A percentile compares a stretch with the other conserved stretches of the same genome.
phyloP scores from a whole-genome alignment of 2,329 filamentous ascomycete species.

The Helotiales sp. region DNA sequence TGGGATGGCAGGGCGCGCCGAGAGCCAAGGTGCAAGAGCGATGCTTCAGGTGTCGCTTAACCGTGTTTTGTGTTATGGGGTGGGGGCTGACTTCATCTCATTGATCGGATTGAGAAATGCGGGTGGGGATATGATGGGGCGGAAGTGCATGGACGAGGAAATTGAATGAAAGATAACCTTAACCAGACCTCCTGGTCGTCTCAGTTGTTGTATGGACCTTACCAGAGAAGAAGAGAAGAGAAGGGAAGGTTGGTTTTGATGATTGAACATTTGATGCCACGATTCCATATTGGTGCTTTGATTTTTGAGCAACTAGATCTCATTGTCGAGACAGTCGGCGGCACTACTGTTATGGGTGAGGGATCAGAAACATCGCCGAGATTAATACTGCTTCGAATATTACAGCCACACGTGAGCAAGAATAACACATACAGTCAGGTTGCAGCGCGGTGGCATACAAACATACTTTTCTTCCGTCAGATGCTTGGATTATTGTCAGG shows the following conservation, averaged over 20 bases:
- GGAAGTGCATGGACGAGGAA: not conserved
- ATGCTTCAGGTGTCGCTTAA: conserved; percentile 22
- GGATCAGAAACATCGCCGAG: too few species aligned
- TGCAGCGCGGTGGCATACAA: too few species aligned
- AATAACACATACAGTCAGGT: too few species aligned
- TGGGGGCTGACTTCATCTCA: conserved; percentile 9
- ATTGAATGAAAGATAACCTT: not conserved
- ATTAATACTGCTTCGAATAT: too few species aligned
- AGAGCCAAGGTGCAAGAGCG: conserved; percentile 14
- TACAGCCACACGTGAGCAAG: too few species aligned
- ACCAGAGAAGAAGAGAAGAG: not conserved
- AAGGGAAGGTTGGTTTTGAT: not conserved
- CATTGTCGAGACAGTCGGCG: too few species aligned
- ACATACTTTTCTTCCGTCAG: too few species aligned
- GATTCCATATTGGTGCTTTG: too few species aligned
- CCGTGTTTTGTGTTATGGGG: conserved; percentile 13
- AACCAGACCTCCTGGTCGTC: not conserved
- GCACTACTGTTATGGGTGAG: too few species aligned
- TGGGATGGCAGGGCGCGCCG: not conserved
- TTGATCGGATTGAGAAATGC: conserved; percentile 7
- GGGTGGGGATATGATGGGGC: not conserved
- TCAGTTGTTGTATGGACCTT: not conserved
- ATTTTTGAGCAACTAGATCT: too few species aligned
- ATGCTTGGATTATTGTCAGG: too few species aligned
- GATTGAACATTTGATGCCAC: too few species aligned